Base-by-base conservation (phyloP, 2,329 filamentous ascomycete genomes). In the Claviceps capensis region DNA sequence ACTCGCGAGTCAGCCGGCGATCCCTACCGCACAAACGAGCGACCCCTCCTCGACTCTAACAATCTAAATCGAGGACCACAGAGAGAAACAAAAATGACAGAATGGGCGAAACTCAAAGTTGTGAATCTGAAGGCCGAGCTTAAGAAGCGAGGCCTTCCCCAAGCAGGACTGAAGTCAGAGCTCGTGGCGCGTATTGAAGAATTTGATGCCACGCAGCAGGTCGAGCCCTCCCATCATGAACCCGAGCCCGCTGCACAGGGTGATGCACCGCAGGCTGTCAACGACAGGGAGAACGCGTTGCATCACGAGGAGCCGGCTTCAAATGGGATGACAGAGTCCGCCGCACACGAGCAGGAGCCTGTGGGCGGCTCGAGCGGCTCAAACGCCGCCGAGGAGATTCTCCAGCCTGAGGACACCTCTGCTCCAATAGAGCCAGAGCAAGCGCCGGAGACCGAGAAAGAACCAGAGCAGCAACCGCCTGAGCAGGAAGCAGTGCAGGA, bases 41-140 rank as follows among this genome's bases (percentile, higher is more conserved):
- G 9, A 30, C 8, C 8, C 8, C 26, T 30, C 26, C 8, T 9
- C 8, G 26, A 34, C 30, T 4, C 30, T 11, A 11, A 41, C 16
- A 19, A 0, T n/a, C 1, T 9, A 9, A 11, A 17, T n/a, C 40
- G 16, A 42, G 17, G 5, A 30, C 2, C 1, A 30, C 14, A 11
- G 16, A 46, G 16, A 19, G 4, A 47, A 17, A 13, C 52, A 68
- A 54, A 54, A 56, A 77, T 75, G 73, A 67, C 69, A 49, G 75
- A 78, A 59, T 80, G 75, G 71, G 68, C 66, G 55, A 76, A 71
- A 66, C 75, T 83, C 61, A 90, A 86, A 69, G 86, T 91, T 56
- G 73, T 82, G 37, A 84, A 89, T 61, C 76, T 91, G 53, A 85
- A 83, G 67, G 79, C 79, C 22, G 85, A 89, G 71, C 75, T 90